Evolutionary conservation across 2,329 filamentous ascomycete species (phyloP).

Genomic region (Thielaviopsis euricoi): DNA sequence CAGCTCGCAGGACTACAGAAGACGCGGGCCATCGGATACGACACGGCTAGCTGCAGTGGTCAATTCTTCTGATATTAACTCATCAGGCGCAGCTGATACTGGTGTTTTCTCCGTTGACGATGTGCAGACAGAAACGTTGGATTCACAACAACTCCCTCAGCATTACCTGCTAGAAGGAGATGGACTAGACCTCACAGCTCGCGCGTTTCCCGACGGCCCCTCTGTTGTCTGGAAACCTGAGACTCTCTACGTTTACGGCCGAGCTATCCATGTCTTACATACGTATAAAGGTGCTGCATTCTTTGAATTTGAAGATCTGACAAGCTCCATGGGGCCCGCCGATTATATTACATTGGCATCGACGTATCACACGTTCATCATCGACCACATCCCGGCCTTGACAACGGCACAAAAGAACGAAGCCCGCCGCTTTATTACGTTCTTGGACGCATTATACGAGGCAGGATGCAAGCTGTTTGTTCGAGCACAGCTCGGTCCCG

Average conservation of each 20-base stretch:
- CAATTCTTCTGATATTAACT: neutral
- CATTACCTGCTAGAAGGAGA: conserved; percentile 4
- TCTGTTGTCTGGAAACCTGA: conserved; percentile 26
- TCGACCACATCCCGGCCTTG: conserved; percentile 53
- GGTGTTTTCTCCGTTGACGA: neutral
- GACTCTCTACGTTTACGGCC: conserved; percentile 42
- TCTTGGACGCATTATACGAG: conserved; percentile 69
- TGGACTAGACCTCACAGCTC: neutral
- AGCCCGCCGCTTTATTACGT: conserved; percentile 61
- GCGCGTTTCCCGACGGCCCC: neutral
- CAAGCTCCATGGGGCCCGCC: conserved; percentile 54
- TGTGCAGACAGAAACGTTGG: neutral
- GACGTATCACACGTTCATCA: conserved; percentile 60
- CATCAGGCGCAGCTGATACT: neutral
- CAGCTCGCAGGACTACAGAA: conserved; percentile 39
- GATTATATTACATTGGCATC: conserved; percentile 74
- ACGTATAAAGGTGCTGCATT: conserved; percentile 40
- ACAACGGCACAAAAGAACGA: conserved; percentile 60
- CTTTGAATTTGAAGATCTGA: conserved; percentile 55
- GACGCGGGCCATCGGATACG: neutral
- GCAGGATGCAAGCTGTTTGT: conserved; percentile 62
- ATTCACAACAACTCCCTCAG: neutral
- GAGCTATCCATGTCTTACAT: conserved; percentile 40
- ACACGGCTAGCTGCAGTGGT: neutral
- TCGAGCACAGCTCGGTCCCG: conserved; percentile 48